A percentile compares a stretch with the other conserved stretches of the same genome.
Conservation (phyloP, 2,329 filamentous ascomycete genomes). For the Penicillium hesseltinei region DNA sequence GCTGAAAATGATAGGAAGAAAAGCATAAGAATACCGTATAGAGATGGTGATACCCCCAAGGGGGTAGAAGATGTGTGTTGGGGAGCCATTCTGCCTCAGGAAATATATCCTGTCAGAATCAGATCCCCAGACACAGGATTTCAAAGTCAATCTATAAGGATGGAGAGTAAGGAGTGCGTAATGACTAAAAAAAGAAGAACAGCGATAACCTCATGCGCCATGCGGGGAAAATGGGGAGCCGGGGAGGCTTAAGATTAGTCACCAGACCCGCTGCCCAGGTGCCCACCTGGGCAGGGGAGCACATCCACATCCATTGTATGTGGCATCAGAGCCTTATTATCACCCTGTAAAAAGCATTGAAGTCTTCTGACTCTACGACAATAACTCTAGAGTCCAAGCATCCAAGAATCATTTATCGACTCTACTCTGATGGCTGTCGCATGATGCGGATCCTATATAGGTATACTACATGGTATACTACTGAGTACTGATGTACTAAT, state of each 20-base stretch:
- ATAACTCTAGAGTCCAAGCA: background rate
- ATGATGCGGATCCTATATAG: conserved; percentile 6
- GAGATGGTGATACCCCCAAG: conserved; percentile 12
- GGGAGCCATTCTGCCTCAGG: conserved; percentile 18
- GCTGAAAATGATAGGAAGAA: conserved; percentile 23
- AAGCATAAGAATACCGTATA: conserved; percentile 23
- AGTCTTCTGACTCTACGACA: background rate
- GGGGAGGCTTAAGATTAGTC: conserved; percentile 6
- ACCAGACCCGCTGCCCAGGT: conserved; percentile 1
- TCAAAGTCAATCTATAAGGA: conserved; percentile 16
- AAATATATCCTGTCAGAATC: conserved; percentile 4
- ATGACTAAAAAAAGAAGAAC: background rate
- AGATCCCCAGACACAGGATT: conserved; percentile 7
- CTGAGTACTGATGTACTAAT: background rate
- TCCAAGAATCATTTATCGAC: background rate
- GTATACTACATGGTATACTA: background rate
- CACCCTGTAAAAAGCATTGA: background rate
- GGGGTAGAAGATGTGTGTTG: conserved; percentile 8
- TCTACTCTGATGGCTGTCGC: conserved; percentile 5
- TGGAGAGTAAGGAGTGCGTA: conserved; percentile 1
- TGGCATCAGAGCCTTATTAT: background rate
- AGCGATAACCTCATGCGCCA: conserved; percentile 7
- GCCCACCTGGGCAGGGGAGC: background rate
- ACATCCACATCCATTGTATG: background rate
- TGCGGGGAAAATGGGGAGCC: conserved; percentile 7